A percentile compares a stretch with the other conserved stretches of the same genome.
phyloP scores from a whole-genome alignment of 176 grass and related monocot genomes.

The Cocos nucifera region DNA sequence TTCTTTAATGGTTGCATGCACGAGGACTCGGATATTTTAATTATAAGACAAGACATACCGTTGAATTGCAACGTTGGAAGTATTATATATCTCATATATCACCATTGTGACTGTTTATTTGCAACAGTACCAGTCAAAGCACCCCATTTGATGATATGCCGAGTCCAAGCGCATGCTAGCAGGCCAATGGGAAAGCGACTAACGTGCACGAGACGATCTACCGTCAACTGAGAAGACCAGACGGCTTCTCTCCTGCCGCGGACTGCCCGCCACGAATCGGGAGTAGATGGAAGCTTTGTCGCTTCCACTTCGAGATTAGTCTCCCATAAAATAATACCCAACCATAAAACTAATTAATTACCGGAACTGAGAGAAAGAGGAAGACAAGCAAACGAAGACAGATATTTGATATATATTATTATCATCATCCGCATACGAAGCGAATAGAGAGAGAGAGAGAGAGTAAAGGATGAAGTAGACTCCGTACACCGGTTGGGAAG shows the following conservation, averaged over 20 bases:
- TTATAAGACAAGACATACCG: too few relatives aligned
- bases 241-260: background rate
- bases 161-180: too few relatives aligned
- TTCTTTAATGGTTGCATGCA: too few relatives aligned
- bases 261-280: slow-evolving; percentile 3
- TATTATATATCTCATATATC: too few relatives aligned
- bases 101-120: too few relatives aligned
- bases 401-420: background rate
- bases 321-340: background rate
- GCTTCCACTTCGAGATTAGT: background rate
- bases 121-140: too few relatives aligned
- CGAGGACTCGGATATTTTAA: too few relatives aligned
- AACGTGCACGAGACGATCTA: slow-evolving; percentile 1
- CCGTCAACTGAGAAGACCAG: background rate
- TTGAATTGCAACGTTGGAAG: too few relatives aligned
- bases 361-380: background rate
- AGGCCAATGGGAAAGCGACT: slow-evolving; percentile 8
- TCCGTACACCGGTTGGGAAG: too few relatives aligned
- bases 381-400: slow-evolving; percentile 6
- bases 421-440: background rate
- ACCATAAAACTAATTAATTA: background rate
- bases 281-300: slow-evolving; percentile 17
- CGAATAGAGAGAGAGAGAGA: background rate
- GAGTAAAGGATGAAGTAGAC: background rate
- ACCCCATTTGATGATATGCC: too few relatives aligned